phyloP scores from a whole-genome alignment of 2,329 filamentous ascomycete genomes.

The Claviceps monticola region DNA sequence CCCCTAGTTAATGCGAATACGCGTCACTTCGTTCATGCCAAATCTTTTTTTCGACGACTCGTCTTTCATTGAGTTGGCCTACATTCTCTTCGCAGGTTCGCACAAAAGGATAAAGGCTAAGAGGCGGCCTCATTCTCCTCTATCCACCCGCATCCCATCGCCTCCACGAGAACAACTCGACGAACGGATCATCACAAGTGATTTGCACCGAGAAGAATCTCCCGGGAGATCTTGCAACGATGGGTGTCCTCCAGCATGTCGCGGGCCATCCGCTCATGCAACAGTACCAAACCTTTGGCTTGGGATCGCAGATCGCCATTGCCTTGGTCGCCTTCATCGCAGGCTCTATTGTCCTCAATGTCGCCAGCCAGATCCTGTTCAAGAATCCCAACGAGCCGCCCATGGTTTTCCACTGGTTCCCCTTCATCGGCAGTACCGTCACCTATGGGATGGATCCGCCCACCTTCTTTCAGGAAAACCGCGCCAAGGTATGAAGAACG shows the following conservation, averaged over 20 bases:
- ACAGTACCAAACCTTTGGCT: slow-evolving; percentile 33
- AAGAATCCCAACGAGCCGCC: slow-evolving; percentile 72
- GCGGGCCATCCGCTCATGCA: slow-evolving; percentile 34
- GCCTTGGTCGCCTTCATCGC: slow-evolving; percentile 30
- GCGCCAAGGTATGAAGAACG: slow-evolving; percentile 51
- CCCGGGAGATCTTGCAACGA: slow-evolving; percentile 15
- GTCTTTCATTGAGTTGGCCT: not conserved
- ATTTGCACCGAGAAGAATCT: not conserved
- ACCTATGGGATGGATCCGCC: slow-evolving; percentile 93
- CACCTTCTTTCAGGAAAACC: slow-evolving; percentile 65
- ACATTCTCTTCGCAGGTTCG: not conserved
- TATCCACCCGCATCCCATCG: not conserved
- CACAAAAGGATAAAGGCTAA: not conserved
- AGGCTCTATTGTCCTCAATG: slow-evolving; percentile 58
- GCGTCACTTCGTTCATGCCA: not conserved
- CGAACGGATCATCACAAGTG: not conserved
- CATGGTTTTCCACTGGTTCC: slow-evolving; percentile 69
- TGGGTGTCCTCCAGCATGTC: slow-evolving; percentile 43
- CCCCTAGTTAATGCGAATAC: not conserved
- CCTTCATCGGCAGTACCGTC: slow-evolving; percentile 78
- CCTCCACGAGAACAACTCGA: not conserved
- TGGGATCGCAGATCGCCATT: slow-evolving; percentile 32
- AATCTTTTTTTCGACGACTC: not conserved
- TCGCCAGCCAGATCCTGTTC: slow-evolving; percentile 65
- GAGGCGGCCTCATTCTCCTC: not conserved